Percentiles rank a stretch among this genome's conserved stretches.
phyloP scores from a whole-genome alignment of 352 stramenopile species.

The Phytopythium montanum region DNA sequence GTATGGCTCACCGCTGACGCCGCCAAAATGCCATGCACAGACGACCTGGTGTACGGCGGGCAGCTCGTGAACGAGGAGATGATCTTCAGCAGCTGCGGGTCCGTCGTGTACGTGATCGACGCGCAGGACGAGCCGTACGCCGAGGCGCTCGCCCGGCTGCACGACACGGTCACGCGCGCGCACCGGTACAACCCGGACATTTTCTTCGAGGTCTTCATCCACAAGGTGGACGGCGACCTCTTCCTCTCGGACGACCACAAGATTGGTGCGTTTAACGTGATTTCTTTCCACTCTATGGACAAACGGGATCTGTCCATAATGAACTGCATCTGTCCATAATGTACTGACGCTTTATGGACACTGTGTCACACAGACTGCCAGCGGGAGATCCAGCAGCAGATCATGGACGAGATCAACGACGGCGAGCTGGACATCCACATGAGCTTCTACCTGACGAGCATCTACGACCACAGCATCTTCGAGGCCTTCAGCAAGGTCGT shows the following conservation, averaged over 20 bases:
- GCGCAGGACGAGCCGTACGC: constrained; percentile 93
- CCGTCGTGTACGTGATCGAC: constrained; percentile 98
- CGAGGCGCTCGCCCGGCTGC: constrained; percentile 82
- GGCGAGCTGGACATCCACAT: constrained; percentile 92
- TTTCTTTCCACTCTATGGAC: too few species aligned
- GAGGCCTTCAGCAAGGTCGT: constrained; percentile 97
- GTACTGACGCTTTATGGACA: too few species aligned
- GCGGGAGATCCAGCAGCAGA: constrained; percentile 96
- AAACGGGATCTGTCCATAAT: too few species aligned
- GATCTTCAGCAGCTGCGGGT: constrained; percentile 90
- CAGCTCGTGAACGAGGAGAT: constrained; percentile 90
- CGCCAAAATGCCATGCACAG: constrained; percentile 12
- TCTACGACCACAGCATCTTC: constrained; percentile 97
- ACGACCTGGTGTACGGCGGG: constrained; percentile 85
- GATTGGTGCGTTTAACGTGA: constrained; percentile 63
- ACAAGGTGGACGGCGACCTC: constrained; percentile 98
- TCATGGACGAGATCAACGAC: constrained; percentile 95
- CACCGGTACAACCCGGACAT: constrained; percentile 95
- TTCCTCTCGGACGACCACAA: constrained; percentile 99
- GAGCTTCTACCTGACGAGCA: constrained; percentile 90
- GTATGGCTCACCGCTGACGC: not conserved
- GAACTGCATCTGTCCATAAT: too few species aligned
- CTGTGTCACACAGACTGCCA: constrained; percentile 92
- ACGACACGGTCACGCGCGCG: constrained; percentile 85
- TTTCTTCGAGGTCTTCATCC: constrained; percentile 98